A percentile compares a stretch with the other conserved stretches of the same genome.
These are phyloP conservation scores for Hebeloma cylindrosporum DNA, from an alignment of 768 basidiomycete species.

Conservation along the genomic window DNA sequence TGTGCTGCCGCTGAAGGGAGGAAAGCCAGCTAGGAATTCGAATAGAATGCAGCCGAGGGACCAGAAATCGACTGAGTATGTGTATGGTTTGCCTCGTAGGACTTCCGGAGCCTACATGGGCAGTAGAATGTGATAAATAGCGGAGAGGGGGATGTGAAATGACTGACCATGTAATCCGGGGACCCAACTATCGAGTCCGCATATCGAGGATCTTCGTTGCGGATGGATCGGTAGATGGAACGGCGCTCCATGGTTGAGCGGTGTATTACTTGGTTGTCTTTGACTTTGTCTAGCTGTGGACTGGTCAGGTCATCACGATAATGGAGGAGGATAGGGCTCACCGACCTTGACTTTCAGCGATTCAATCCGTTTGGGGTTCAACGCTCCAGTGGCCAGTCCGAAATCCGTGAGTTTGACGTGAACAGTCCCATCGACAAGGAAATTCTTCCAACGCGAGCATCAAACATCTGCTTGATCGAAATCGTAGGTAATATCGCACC, in stretches of 20 bases:
- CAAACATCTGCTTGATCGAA: neutral
- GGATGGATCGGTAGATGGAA: conserved; percentile 90
- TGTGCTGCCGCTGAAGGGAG: conserved; percentile 93
- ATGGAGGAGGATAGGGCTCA: conserved; percentile 27
- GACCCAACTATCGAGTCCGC: conserved; percentile 98
- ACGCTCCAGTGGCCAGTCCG: conserved; percentile 92
- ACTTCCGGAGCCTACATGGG: conserved; percentile 72
- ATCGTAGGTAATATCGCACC: conserved; percentile 42
- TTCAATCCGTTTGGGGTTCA: conserved; percentile 94
- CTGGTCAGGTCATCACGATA: neutral
- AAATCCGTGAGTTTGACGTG: conserved; percentile 99
- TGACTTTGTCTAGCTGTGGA: conserved; percentile 88
- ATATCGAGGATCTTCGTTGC: conserved; percentile 87
- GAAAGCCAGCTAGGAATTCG: conserved; percentile 96
- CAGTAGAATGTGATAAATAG: neutral
- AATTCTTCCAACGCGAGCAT: conserved; percentile 60
- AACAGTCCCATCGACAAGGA: conserved; percentile 91
- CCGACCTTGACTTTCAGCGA: conserved; percentile 90
- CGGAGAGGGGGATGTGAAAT: neutral
- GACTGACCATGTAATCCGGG: conserved; percentile 90
- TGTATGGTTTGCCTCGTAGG: conserved; percentile 90
- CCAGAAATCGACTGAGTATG: conserved; percentile 97
- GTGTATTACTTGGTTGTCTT: conserved; percentile 86
- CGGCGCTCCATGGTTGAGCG: conserved; percentile 93
- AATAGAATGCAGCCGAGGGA: conserved; percentile 97